phyloP scores from a whole-genome alignment of 192 early-diverging fungal genomes.

The Coemansia brasiliensis region DNA sequence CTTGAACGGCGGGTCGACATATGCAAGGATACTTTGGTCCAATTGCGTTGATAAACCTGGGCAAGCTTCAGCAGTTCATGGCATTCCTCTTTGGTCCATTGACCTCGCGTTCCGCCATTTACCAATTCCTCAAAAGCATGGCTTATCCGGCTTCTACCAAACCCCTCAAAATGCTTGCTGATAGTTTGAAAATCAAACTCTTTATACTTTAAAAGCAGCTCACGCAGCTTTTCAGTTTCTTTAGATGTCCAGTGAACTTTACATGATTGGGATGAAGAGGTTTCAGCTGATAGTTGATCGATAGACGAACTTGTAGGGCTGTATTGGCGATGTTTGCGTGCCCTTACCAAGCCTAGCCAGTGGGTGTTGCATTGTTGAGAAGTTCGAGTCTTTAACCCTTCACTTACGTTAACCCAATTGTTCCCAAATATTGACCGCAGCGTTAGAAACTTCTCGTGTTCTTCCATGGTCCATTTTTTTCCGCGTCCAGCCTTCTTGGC shows the following conservation, averaged over 20 bases:
- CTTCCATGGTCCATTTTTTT: too few species aligned
- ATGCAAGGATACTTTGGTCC: constrained; percentile 9
- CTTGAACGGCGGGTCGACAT: constrained; percentile 25
- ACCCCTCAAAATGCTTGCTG: constrained; percentile 5
- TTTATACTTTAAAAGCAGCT: constrained; percentile 8
- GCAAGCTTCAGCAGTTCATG: constrained; percentile 14
- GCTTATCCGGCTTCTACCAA: constrained; percentile 2
- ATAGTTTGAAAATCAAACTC: constrained; percentile 3
- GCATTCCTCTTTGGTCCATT: constrained; percentile 21
- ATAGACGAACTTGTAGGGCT: too few species aligned
- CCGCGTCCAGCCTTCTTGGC: too few species aligned
- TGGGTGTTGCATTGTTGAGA: too few species aligned
- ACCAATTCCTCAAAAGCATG: constrained; percentile 1
- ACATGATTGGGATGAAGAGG: too few species aligned
- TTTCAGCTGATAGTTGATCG: too few species aligned
- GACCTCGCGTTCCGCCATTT: background rate
- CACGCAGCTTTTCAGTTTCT: constrained; percentile 9
- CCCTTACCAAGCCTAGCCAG: too few species aligned
- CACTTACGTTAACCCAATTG: too few species aligned
- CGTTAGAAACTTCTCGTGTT: too few species aligned
- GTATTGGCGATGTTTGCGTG: too few species aligned
- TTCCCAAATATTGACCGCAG: too few species aligned
- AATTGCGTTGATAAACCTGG: constrained; percentile 13
- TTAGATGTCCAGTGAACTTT: background rate
- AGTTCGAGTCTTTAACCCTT: too few species aligned